These are phyloP conservation scores for Ceratocystis harringtonii DNA, from an alignment of 2,329 filamentous ascomycete genomes.

Conservation along the genomic window DNA sequence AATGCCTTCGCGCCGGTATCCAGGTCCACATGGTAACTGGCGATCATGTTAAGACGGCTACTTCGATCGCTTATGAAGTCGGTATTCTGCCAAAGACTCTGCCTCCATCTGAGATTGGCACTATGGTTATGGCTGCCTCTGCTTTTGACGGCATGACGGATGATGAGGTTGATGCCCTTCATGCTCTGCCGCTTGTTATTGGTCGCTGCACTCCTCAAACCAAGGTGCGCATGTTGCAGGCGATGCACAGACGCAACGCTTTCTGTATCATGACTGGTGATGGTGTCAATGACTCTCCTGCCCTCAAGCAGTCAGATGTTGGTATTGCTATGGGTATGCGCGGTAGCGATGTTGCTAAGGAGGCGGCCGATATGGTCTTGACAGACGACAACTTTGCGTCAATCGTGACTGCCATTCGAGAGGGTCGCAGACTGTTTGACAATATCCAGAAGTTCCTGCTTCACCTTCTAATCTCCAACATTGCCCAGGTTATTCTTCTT, in stretches of 20 bases:
- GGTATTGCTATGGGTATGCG: conserved; percentile 61
- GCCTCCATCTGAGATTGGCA: conserved; percentile 26
- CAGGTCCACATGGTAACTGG: conserved; percentile 56
- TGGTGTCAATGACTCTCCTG: conserved; percentile 60
- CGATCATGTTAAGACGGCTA: conserved; percentile 53
- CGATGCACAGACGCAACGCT: conserved; percentile 50
- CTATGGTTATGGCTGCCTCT: conserved; percentile 44
- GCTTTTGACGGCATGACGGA: conserved; percentile 49
- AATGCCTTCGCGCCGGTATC: conserved; percentile 46
- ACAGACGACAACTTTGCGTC: conserved; percentile 82
- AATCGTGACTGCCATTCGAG: conserved; percentile 56
- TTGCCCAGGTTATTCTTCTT: conserved; percentile 54
- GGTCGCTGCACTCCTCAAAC: conserved; percentile 55
- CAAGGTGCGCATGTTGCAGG: conserved; percentile 62
- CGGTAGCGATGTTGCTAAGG: conserved; percentile 59
- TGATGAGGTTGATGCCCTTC: conserved; percentile 45
- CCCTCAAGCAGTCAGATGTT: conserved; percentile 57
- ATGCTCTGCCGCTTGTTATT: conserved; percentile 49
- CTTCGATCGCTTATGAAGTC: conserved; percentile 49
- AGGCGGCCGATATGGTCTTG: conserved; percentile 76
- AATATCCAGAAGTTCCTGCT: conserved; percentile 59
- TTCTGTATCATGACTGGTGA: conserved; percentile 66
- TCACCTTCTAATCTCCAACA: conserved; percentile 53
- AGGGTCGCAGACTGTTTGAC: conserved; percentile 54
- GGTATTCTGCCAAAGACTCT: conserved; percentile 38